These are phyloP conservation scores for Sparassis latifolia DNA, from an alignment of 1,284 basidiomycete genomes.

Conservation along the genomic window DNA sequence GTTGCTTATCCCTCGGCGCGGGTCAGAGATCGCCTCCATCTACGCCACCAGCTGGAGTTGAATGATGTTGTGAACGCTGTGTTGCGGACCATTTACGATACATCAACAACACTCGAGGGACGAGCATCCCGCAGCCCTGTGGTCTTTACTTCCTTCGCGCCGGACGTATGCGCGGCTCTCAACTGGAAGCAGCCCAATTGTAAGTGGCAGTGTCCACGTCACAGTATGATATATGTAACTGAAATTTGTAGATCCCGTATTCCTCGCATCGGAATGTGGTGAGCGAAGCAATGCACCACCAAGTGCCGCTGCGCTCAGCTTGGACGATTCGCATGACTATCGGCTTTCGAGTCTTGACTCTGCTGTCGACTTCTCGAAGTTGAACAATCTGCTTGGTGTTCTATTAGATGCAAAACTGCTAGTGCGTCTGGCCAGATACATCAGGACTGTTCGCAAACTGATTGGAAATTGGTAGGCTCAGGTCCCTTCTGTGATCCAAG, in stretches of 20 bases:
- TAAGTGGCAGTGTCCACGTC: constrained; percentile 28
- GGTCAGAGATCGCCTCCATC: constrained; percentile 35
- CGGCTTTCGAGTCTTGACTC: constrained; percentile 75
- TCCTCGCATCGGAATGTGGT: constrained; percentile 88
- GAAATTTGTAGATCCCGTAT: constrained; percentile 78
- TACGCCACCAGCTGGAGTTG: constrained; percentile 55
- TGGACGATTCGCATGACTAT: constrained; percentile 43
- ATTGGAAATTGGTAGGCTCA: constrained; percentile 34
- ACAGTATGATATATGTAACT: not conserved
- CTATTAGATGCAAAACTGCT: constrained; percentile 87
- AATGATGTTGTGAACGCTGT: constrained; percentile 82
- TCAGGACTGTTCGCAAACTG: not conserved
- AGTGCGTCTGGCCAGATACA: constrained; percentile 39
- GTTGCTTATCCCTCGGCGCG: constrained; percentile 59
- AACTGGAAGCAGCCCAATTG: constrained; percentile 99
- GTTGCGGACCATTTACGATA: constrained; percentile 74
- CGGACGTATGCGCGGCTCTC: constrained; percentile 80
- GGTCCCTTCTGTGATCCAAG: constrained; percentile 82
- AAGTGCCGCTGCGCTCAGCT: constrained; percentile 35
- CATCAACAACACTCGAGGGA: constrained; percentile 44
- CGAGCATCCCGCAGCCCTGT: constrained; percentile 61
- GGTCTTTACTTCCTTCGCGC: constrained; percentile 84
- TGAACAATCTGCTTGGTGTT: constrained; percentile 91
- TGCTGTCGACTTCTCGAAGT: constrained; percentile 91
- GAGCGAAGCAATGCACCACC: constrained; percentile 38